These are phyloP conservation scores for Hemerocallis citrina DNA, from an alignment of 106 monocot genomes.

Conservation along the genomic window DNA sequence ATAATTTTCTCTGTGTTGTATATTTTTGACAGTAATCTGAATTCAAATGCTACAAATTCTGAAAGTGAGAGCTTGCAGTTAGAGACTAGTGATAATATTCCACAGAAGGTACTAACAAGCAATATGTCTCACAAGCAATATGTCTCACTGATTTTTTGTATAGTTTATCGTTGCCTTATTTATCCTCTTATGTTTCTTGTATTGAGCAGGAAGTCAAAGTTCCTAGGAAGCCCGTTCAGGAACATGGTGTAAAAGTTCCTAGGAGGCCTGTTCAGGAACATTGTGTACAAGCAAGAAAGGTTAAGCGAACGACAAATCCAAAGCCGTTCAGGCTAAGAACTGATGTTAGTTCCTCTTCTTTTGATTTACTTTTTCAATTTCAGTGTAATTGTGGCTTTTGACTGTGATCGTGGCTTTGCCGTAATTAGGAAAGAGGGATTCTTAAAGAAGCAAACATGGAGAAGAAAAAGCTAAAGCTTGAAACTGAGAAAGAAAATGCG, in stretches of 20 bases:
- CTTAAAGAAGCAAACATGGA: conserved; percentile 56
- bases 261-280: conserved; percentile 10
- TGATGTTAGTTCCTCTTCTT: conserved; percentile 30
- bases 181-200: not conserved
- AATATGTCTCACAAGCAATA: not conserved
- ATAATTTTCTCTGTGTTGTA: not conserved
- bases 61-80: conserved; percentile 9
- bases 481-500: conserved; percentile 13
- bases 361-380: not conserved
- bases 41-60: not conserved
- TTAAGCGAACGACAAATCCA: conserved; percentile 49
- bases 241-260: conserved; percentile 9
- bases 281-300: conserved; percentile 12
- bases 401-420: not conserved
- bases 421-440: conserved; percentile 44
- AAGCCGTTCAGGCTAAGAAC: conserved; percentile 87
- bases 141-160: not conserved
- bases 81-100: conserved; percentile 20
- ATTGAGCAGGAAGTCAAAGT: no score
- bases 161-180: not conserved
- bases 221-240: conserved; percentile 19
- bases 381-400: not conserved
- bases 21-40: conserved; percentile 9
- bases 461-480: conserved; percentile 30
- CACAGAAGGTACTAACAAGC: conserved; percentile 31